Percentiles rank a stretch among this genome's conserved stretches.
Evolutionary conservation across 2,329 filamentous ascomycete species (phyloP).

Genomic region (Amesomyces nigricolor): DNA sequence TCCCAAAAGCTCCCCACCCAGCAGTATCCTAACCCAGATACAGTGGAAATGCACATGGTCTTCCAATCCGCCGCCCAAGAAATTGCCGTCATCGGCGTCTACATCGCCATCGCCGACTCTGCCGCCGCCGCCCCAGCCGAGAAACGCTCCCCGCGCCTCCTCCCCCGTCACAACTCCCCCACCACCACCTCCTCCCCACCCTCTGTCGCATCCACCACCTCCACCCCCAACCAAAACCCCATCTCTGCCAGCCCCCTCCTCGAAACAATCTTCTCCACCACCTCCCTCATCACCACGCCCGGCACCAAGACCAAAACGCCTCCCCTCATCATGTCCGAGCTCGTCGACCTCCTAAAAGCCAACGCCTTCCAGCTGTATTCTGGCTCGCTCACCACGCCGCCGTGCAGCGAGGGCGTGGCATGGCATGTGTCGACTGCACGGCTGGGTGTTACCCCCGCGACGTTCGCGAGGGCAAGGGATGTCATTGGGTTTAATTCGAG

Average conservation of each 20-base stretch:
- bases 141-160: constrained; percentile 12
- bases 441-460: constrained; percentile 34
- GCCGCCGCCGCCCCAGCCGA: constrained; percentile 20
- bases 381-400: constrained; percentile 46
- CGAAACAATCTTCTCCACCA: constrained; percentile 41
- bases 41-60: constrained; percentile 56
- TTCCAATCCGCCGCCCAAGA: constrained; percentile 41
- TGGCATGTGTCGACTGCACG: constrained; percentile 45
- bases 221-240: constrained; percentile 26
- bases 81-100: constrained; percentile 41
- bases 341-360: constrained; percentile 34
- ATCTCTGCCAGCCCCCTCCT: constrained; percentile 35
- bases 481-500: constrained; percentile 46
- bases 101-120: constrained; percentile 36
- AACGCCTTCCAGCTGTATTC: constrained; percentile 40
- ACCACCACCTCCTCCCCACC: constrained; percentile 34
- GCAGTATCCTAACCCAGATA: neutral
- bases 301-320: constrained; percentile 37
- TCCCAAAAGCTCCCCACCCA: neutral
- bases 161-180: constrained; percentile 7
- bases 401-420: constrained; percentile 42
- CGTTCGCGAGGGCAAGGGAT: constrained; percentile 36
- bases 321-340: constrained; percentile 41
- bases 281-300: constrained; percentile 38
- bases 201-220: constrained; percentile 43